A percentile compares a stretch with the other conserved stretches of the same genome.
Evolutionary conservation across 2,329 filamentous ascomycete genomes (phyloP).

Genomic region (Monosporascus sp.): DNA sequence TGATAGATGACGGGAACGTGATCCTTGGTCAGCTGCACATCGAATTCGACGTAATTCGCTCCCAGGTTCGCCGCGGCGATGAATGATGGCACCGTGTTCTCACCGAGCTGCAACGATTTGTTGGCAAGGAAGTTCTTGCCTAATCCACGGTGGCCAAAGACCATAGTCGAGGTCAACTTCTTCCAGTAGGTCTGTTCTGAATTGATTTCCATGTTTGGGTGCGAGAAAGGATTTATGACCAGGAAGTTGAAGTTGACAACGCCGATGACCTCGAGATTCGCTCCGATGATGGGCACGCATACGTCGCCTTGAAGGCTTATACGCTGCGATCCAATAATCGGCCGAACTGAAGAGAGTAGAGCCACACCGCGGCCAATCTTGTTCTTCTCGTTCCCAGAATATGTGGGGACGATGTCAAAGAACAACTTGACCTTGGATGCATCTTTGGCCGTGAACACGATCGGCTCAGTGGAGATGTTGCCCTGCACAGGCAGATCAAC

Average conservation of each 20-base stretch:
- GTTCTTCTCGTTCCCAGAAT: slow-evolving; percentile 82
- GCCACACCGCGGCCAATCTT: slow-evolving; percentile 88
- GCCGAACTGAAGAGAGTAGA: slow-evolving; percentile 79
- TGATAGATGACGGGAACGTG: slow-evolving; percentile 98
- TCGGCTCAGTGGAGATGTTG: slow-evolving; percentile 87
- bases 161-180: slow-evolving; percentile 83
- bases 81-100: slow-evolving; percentile 94
- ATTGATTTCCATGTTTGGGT: slow-evolving; percentile 89
- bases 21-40: slow-evolving; percentile 98
- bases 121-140: slow-evolving; percentile 86
- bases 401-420: slow-evolving; percentile 94
- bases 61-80: slow-evolving; percentile 93
- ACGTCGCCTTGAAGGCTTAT: slow-evolving; percentile 90
- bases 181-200: slow-evolving; percentile 96
- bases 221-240: slow-evolving; percentile 88
- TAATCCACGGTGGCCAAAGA: slow-evolving; percentile 66
- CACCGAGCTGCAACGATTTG: slow-evolving; percentile 86
- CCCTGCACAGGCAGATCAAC: slow-evolving; percentile 93
- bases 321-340: slow-evolving; percentile 75
- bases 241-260: slow-evolving; percentile 96
- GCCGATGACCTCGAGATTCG: slow-evolving; percentile 84
- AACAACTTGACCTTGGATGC: slow-evolving; percentile 77
- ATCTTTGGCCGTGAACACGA: slow-evolving; percentile 80
- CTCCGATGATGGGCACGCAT: slow-evolving; percentile 83
- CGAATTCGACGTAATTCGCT: slow-evolving; percentile 69